Conservation (phyloP, 2,329 filamentous ascomycete genomes). For the Dendrostoma leiphaemia region DNA sequence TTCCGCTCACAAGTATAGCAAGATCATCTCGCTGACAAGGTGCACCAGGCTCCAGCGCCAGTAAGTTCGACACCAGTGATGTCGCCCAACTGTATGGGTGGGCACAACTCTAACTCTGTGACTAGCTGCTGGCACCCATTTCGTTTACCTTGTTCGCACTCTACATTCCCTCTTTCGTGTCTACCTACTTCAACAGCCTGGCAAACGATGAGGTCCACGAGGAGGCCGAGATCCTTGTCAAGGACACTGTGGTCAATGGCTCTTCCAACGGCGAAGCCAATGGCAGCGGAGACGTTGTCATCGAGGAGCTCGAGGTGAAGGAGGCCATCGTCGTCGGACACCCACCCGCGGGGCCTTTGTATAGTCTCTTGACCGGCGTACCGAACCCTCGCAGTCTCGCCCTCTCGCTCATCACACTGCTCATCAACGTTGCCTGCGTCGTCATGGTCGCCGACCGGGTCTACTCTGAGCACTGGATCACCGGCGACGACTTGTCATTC, state of each 20-base stretch:
- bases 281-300: slow-evolving; percentile 33
- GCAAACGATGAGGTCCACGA: slow-evolving; percentile 60
- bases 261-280: slow-evolving; percentile 20
- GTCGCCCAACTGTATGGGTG: background rate
- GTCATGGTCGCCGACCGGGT: slow-evolving; percentile 74
- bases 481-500: slow-evolving; percentile 75
- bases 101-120: background rate
- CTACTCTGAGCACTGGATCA: slow-evolving; percentile 71
- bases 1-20: background rate
- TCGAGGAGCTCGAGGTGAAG: slow-evolving; percentile 57
- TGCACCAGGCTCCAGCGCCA: slow-evolving; percentile 32
- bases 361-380: slow-evolving; percentile 70
- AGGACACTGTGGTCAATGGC: slow-evolving; percentile 38
- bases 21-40: background rate
- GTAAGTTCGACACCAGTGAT: slow-evolving; percentile 25
- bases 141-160: slow-evolving; percentile 63
- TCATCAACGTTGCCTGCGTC: slow-evolving; percentile 70
- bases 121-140: slow-evolving; percentile 28
- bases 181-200: slow-evolving; percentile 54
- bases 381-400: slow-evolving; percentile 70
- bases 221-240: slow-evolving; percentile 55
- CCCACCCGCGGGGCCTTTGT: slow-evolving; percentile 54
- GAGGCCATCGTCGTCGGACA: slow-evolving; percentile 62
- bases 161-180: slow-evolving; percentile 63
- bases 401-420: slow-evolving; percentile 65